Conservation (phyloP, 2,329 filamentous ascomycete genomes). For the Aspergillus calidoustus region DNA sequence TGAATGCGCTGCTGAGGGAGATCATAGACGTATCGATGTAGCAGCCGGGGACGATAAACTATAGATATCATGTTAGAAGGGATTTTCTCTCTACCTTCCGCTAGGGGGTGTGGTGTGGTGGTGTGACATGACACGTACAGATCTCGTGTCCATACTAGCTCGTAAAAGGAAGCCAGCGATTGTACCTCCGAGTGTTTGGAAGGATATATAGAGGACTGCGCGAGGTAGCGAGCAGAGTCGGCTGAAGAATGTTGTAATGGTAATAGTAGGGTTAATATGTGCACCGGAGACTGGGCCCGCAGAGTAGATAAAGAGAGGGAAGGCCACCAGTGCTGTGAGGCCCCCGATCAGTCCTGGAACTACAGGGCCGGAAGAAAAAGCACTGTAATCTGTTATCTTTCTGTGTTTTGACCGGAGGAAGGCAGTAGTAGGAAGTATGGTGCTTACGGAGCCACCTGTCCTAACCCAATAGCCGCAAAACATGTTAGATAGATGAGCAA, state of each 20-base stretch:
- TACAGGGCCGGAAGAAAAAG: conserved; percentile 1
- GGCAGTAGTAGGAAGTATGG: no score
- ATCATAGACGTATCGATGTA: conserved; percentile 42
- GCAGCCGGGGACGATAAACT: conserved; percentile 46
- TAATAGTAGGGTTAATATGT: conserved; percentile 60
- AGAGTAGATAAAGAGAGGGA: conserved; percentile 56
- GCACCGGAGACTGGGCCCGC: conserved; percentile 56
- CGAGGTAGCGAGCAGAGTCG: conserved; percentile 56
- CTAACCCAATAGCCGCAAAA: conserved; percentile 25
- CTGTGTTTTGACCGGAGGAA: not conserved
- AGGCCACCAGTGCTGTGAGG: conserved; percentile 46
- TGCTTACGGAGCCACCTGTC: not conserved
- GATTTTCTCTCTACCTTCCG: no score
- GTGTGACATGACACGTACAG: not conserved
- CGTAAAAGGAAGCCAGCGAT: conserved; percentile 51
- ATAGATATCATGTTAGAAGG: no score
- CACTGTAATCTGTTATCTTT: not conserved
- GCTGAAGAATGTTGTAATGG: conserved; percentile 57
- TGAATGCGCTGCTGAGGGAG: conserved; percentile 48
- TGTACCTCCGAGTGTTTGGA: conserved; percentile 52
- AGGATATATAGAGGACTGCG: conserved; percentile 52
- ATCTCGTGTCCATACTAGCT: conserved; percentile 31
- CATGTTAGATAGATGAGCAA: conserved; percentile 33
- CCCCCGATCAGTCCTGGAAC: conserved; percentile 35
- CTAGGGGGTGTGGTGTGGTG: not conserved